Base-by-base conservation (phyloP, 768 basidiomycete species). In the Grammothele lineata region DNA sequence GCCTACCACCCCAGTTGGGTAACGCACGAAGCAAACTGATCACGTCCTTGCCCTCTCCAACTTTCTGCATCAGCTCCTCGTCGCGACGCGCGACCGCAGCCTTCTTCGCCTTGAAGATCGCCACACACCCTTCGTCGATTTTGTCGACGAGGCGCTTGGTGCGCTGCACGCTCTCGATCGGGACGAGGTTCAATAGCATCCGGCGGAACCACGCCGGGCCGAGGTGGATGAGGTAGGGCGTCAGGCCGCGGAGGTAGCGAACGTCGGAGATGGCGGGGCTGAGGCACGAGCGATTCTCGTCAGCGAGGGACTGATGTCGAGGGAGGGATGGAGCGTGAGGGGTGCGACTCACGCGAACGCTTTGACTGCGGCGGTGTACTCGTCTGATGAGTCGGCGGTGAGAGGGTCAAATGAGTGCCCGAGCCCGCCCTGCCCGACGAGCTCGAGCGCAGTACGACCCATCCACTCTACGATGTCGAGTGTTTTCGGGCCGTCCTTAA, bases 351-450 rank as follows among this genome's bases (percentile, higher is more conserved):
- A 62, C 58, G 73, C 26, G 59, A 67, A 56, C 65, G 49, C 36
- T 30, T 55, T 55, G 25, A 51, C 32, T 12, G 49, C 45, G 14
- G 46, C 45, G 3, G 45, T 41, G 33, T 32, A 43, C 15, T 39
- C 23, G 21, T 47, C 50, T 4, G 11, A 22, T 10, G 14, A 66
- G 0, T 67, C 65, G 37, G 66, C 66, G 14, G 48, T 54, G 5
- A 77, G 60, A 5, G 57, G 43, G 27, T 70, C 66, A 43, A 70
- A 69, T 2, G 68, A 66, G 38, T 60, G 62, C 0, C 70, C 70
- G 11, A 78, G 63, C 3, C 75, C 73, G 17, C 68, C 69, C 59
- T 71, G 75, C 3, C 72, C 74, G 36, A 78, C 68, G 30, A 77
- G 48, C 41, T 62, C 61, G 8, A 62, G 56, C 18, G 61, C 59